Evolutionary conservation across 2,329 filamentous ascomycete species (phyloP).

Genomic region (Cadophora sp.): DNA sequence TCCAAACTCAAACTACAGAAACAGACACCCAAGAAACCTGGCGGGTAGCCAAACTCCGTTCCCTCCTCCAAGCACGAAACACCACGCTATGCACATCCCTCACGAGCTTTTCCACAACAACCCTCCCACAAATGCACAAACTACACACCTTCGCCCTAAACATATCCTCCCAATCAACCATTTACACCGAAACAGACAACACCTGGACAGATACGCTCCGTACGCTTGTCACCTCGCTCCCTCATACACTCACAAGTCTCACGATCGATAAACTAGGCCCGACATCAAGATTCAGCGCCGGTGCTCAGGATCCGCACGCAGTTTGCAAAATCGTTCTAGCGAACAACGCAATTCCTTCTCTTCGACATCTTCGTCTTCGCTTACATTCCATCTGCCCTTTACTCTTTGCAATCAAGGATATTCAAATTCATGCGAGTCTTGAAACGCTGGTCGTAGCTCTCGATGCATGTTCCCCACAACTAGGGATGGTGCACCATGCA

Average conservation of each 20-base stretch:
- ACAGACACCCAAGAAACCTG: too few species aligned
- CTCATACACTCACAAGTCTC: neutral
- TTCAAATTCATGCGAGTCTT: neutral
- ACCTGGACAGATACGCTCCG: neutral
- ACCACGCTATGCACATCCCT: neutral
- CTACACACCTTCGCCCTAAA: neutral
- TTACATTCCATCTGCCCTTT: neutral
- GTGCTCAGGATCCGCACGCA: neutral
- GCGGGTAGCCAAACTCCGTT: neutral
- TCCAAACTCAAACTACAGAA: neutral
- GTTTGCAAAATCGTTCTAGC: neutral
- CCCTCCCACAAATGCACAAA: neutral
- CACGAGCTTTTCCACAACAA: neutral
- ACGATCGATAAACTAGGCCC: constrained; percentile 12
- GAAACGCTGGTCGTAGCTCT: constrained; percentile 11
- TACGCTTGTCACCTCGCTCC: neutral
- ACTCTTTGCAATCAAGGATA: neutral
- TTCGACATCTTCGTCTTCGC: neutral
- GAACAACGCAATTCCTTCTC: neutral
- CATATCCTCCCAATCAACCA: neutral
- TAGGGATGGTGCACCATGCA: constrained; percentile 2
- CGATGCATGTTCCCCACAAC: neutral
- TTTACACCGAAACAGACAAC: neutral
- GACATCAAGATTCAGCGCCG: constrained; percentile 1
- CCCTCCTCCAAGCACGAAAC: neutral